phyloP scores from a whole-genome alignment of 169 alveolate genomes.

The Eimeria acervulina region DNA sequence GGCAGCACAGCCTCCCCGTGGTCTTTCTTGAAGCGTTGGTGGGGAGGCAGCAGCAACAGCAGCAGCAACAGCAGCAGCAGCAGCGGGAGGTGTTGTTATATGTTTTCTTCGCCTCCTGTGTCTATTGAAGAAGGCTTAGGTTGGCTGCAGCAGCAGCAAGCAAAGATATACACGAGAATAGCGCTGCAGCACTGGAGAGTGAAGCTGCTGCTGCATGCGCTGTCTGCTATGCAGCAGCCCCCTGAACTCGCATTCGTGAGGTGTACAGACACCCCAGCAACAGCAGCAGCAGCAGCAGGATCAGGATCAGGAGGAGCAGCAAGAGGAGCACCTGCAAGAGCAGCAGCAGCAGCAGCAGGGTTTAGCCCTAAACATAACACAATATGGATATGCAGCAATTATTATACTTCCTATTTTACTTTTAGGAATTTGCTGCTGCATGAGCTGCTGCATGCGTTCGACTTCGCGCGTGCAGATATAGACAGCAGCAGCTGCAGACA shows the following conservation, averaged over 20 bases:
- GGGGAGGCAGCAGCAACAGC: too few species aligned
- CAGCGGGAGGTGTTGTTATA: too few species aligned
- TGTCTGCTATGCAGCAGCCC: slow-evolving; percentile 88
- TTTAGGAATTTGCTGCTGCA: slow-evolving; percentile 87
- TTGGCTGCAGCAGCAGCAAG: slow-evolving; percentile 22
- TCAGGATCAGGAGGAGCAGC: too few species aligned
- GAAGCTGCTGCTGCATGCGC: slow-evolving; percentile 85
- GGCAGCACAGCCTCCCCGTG: too few species aligned
- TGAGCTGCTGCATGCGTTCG: too few species aligned
- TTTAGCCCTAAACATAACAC: slow-evolving; percentile 87
- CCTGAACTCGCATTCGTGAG: slow-evolving; percentile 85
- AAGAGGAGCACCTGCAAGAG: slow-evolving; percentile 76
- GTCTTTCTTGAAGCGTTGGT: too few species aligned
- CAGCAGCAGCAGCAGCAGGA: too few species aligned
- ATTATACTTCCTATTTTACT: slow-evolving; percentile 84
- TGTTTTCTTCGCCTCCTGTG: too few species aligned
- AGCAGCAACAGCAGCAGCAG: too few species aligned
- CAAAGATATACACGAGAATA: slow-evolving; percentile 83
- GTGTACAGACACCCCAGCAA: slow-evolving; percentile 63
- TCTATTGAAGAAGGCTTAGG: neutral
- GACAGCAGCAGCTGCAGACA: slow-evolving; percentile 86
- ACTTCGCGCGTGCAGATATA: slow-evolving; percentile 88
- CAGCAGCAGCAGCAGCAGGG: slow-evolving; percentile 82
- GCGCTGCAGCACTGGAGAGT: slow-evolving; percentile 86
- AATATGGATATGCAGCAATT: slow-evolving; percentile 88